phyloP scores from a whole-genome alignment of 441 rosid genomes.

The Mallotus repandus region DNA sequence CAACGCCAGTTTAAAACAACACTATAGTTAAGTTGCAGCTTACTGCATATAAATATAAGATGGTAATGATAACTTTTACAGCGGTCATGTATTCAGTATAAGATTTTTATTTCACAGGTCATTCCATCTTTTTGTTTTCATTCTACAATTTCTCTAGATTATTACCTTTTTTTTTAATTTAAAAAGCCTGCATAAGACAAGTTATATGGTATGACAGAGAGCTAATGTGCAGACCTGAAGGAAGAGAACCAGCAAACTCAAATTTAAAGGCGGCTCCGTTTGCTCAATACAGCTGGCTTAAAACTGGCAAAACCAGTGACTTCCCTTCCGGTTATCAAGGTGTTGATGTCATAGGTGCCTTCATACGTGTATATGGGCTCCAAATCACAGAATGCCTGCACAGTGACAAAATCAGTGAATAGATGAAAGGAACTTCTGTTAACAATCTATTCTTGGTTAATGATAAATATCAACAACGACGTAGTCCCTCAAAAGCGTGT shows the following conservation, averaged over 20 bases:
- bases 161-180: not conserved
- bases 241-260: not conserved
- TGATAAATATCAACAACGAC: not conserved
- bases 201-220: not conserved
- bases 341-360: constrained; percentile 92
- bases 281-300: constrained; percentile 46
- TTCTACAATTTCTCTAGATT: constrained; percentile 1
- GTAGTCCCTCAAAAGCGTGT: not conserved
- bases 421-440: not conserved
- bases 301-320: constrained; percentile 86
- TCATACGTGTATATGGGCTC: constrained; percentile 92
- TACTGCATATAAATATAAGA: too few species aligned
- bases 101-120: too few species aligned
- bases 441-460: not conserved
- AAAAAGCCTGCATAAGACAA: not conserved
- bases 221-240: too few species aligned
- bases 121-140: not conserved
- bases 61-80: too few species aligned
- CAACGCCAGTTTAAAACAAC: too few species aligned
- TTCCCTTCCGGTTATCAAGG: constrained; percentile 79
- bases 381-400: constrained; percentile 94
- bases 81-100: too few species aligned
- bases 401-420: not conserved
- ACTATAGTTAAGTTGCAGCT: too few species aligned
- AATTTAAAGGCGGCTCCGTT: constrained; percentile 61